Percentiles rank a stretch among this genome's conserved stretches.
Conservation (phyloP, 306 rosid genomes). For the Prosopis cineraria region DNA sequence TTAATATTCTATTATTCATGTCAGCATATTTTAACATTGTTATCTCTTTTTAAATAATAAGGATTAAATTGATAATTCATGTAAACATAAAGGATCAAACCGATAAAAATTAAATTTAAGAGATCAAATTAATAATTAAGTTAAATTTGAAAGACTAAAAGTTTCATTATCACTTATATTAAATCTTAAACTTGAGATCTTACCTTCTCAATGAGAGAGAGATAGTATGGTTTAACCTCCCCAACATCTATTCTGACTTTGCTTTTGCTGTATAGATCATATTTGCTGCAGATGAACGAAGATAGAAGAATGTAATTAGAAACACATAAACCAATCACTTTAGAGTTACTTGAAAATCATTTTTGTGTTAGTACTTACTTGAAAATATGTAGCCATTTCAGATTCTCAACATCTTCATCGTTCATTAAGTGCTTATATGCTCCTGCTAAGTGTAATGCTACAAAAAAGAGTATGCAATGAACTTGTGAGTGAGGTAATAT, state of each 20-base stretch:
- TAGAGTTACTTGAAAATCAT: neutral
- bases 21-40: too few species aligned
- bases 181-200: neutral
- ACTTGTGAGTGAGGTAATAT: neutral
- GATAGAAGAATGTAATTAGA: neutral
- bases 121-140: too few species aligned
- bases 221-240: slow-evolving; percentile 23
- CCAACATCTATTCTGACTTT: slow-evolving; percentile 8
- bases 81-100: too few species aligned
- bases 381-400: slow-evolving; percentile 75
- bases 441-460: slow-evolving; percentile 72
- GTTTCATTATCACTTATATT: too few species aligned
- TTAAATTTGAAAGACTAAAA: too few species aligned
- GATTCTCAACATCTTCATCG: slow-evolving; percentile 67
- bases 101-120: too few species aligned
- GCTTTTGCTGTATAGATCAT: slow-evolving; percentile 19
- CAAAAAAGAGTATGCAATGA: neutral
- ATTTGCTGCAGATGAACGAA: neutral
- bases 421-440: slow-evolving; percentile 80
- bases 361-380: slow-evolving; percentile 31
- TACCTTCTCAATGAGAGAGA: slow-evolving; percentile 19
- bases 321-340: neutral
- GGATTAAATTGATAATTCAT: too few species aligned
- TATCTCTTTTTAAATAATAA: too few species aligned
- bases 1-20: too few species aligned